phyloP scores from a whole-genome alignment of 2,329 filamentous ascomycete genomes.

The Nakataea oryzae region DNA sequence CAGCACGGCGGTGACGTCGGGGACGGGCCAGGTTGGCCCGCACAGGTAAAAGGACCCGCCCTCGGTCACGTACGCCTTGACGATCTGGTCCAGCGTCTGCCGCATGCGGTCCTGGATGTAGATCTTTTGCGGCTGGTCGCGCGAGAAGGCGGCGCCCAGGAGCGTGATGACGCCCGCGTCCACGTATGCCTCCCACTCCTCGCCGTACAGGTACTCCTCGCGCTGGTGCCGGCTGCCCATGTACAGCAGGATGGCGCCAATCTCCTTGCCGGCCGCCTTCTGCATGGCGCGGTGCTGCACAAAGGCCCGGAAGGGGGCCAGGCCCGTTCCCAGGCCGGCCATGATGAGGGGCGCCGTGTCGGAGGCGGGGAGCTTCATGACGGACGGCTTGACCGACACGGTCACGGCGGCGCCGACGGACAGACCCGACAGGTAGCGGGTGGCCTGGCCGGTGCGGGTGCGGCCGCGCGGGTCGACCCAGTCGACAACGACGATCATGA shows the following conservation, averaged over 20 bases:
- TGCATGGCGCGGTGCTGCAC: constrained; percentile 97
- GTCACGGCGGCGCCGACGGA: constrained; percentile 69
- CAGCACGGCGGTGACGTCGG: constrained; percentile 87
- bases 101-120: constrained; percentile 99
- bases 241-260: constrained; percentile 87
- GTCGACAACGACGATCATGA: constrained; percentile 95
- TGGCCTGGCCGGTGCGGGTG: constrained; percentile 86
- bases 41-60: constrained; percentile 95
- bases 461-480: constrained; percentile 87
- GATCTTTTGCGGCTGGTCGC: constrained; percentile 96
- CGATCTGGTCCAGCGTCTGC: constrained; percentile 71
- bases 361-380: constrained; percentile 92
- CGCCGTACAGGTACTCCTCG: constrained; percentile 96
- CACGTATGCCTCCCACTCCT: constrained; percentile 98
- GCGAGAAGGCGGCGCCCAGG: constrained; percentile 86
- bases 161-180: constrained; percentile 92
- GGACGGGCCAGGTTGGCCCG: constrained; percentile 96
- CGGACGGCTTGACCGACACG: constrained; percentile 91
- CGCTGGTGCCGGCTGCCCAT: constrained; percentile 95
- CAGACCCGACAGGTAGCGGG: constrained; percentile 74
- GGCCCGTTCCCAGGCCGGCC: constrained; percentile 95
- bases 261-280: constrained; percentile 92
- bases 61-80: constrained; percentile 75
- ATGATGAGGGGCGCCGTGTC: constrained; percentile 94
- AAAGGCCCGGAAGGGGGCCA: constrained; percentile 98